Conservation (phyloP, 169 alveolate genomes). For the Miamiensis avidus region DNA sequence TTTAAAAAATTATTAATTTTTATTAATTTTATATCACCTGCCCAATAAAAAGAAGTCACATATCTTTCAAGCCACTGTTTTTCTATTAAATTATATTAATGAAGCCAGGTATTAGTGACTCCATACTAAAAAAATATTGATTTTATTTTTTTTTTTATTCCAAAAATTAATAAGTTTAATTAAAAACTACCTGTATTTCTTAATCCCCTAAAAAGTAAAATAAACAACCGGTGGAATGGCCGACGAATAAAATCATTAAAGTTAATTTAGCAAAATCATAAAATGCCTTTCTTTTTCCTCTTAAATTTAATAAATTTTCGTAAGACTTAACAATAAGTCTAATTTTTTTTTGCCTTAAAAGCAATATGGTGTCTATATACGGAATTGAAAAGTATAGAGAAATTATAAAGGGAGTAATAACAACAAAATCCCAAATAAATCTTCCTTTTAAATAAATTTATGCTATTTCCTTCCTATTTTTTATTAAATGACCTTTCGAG, state of each 20-base stretch:
- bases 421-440: conserved; percentile 7
- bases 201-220: conserved; percentile 1
- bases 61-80: no score
- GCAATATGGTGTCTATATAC: conserved; percentile 2
- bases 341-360: conserved; percentile 5
- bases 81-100: no score
- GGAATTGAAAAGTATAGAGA: neutral
- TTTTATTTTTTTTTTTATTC: neutral
- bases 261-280: conserved; percentile 6
- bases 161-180: no score
- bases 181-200: neutral
- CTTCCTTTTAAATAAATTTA: neutral
- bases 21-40: no score
- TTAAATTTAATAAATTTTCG: conserved; percentile 4
- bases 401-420: neutral
- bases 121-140: neutral
- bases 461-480: neutral
- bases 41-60: no score
- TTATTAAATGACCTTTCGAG: conserved; percentile 2
- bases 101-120: conserved; percentile 7
- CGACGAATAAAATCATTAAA: conserved; percentile 3
- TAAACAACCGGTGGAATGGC: conserved; percentile 13
- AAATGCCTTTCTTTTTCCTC: neutral
- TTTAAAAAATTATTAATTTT: no score
- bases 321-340: neutral